Base-by-base conservation (phyloP, 345 rosid genomes). In the Hirschfeldia incana region DNA sequence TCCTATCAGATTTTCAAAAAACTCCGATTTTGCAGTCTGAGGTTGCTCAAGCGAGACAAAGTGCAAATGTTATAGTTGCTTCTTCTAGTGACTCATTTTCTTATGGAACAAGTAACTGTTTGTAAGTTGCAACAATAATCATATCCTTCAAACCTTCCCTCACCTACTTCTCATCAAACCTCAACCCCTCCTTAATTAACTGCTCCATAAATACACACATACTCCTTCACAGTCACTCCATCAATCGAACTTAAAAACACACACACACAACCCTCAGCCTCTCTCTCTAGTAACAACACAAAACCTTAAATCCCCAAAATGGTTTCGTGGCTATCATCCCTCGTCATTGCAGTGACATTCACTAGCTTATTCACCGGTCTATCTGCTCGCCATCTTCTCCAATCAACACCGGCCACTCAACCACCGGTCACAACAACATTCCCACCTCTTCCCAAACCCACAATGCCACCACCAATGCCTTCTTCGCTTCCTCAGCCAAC, bases 331-430 rank as follows among this genome's bases (percentile, higher is more conserved):
- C 15, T 74, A 68, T 67, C 66, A 51, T 68, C 82, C 5, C 58
- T 79, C 13, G 70, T 79, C 65, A 36, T 79, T 61, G 70, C 78
- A 68, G 28, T 79, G 1, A 79, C 82, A 49, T 36, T 79, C 70
- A 68, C 82, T 51, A 74, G 78, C 75, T 62, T 74, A 28, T 74
- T 79, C 70, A 17, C 60, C 8, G 65, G 82, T 68, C 39, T 79
- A 39, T 79, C 82, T 3, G 74, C 75, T 28, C 3, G 78, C 17
- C 28, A 69, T 21, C 78, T 79, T 79, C 82, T 79, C 11, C 78
- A 79, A 8, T 68, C 78, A 68, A 68, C 82, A 27, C 77, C 82
- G 59, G 4, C 32, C 21, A 66, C 36, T 60, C 75, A 69, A 0
- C 69, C 78, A 67, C 82, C 82, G 1, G 70, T 11, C 62, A 44